Evolutionary conservation across 495 filamentous ascomycete genomes (phyloP).

Genomic region (Friedmanniomyces simplex): DNA sequence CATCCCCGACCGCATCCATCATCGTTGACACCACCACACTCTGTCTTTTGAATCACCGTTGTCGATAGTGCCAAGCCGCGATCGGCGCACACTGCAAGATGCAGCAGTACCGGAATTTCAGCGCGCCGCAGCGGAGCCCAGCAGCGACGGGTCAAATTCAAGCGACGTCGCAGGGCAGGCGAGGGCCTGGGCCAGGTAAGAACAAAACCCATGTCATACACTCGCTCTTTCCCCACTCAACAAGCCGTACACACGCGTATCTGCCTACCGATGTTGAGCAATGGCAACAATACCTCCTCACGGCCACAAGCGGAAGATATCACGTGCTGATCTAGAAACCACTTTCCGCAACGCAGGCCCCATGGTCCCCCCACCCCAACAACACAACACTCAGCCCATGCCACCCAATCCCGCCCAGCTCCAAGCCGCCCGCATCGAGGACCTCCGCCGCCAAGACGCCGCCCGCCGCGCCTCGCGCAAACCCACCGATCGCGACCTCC

Average conservation of each 20-base stretch:
- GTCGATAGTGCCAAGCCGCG: neutral
- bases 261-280: neutral
- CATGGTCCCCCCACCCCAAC: constrained; percentile 12
- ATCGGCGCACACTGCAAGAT: constrained; percentile 26
- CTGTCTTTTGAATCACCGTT: neutral
- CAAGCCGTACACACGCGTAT: neutral
- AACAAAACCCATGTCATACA: neutral
- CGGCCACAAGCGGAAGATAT: constrained; percentile 27
- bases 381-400: neutral
- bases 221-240: constrained; percentile 7
- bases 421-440: constrained; percentile 38
- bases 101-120: constrained; percentile 32
- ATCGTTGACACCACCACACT: neutral
- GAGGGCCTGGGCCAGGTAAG: constrained; percentile 21
- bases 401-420: constrained; percentile 8
- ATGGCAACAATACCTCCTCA: too few species aligned
- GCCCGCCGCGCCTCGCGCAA: constrained; percentile 71
- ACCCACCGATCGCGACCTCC: constrained; percentile 89
- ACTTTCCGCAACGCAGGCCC: constrained; percentile 33
- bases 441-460: constrained; percentile 47
- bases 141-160: neutral
- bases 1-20: neutral
- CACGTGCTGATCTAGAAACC: constrained; percentile 30
- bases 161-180: constrained; percentile 23
- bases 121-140: constrained; percentile 4